A percentile compares a stretch with the other conserved stretches of the same genome.
phyloP scores from a whole-genome alignment of 768 basidiomycete genomes.

The Trametes gibbosa region DNA sequence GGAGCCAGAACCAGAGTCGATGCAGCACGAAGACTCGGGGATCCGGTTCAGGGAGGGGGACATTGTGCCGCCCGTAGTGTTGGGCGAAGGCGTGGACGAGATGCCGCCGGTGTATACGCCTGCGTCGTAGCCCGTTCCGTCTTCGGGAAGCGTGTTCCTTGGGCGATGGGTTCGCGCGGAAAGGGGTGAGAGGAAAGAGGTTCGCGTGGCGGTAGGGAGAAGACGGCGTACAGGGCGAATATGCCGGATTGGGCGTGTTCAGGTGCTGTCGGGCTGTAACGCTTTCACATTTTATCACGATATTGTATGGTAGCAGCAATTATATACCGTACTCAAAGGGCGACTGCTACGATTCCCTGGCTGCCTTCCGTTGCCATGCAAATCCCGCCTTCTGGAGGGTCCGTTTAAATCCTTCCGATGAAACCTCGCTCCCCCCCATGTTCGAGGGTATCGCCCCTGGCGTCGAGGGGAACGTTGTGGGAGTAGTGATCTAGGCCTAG shows the following conservation, averaged over 20 bases:
- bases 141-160: neutral
- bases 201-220: neutral
- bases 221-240: neutral
- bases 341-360: neutral
- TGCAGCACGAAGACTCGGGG: slow-evolving; percentile 17
- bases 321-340: neutral
- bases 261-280: neutral
- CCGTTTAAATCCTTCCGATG: neutral
- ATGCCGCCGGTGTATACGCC: slow-evolving; percentile 5
- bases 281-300: neutral
- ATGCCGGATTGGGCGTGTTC: slow-evolving; percentile 1
- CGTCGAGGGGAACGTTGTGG: neutral
- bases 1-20: slow-evolving; percentile 2
- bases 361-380: neutral
- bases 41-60: slow-evolving; percentile 13
- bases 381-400: neutral
- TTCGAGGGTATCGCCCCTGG: too few species aligned
- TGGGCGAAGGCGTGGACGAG: neutral
- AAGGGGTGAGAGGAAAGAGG: neutral
- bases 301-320: neutral
- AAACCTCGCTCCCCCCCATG: neutral
- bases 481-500: neutral
- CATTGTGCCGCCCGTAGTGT: neutral
- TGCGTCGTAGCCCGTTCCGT: neutral
- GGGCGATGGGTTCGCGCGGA: neutral